Base-by-base conservation (phyloP, 2,329 filamentous ascomycete species). In the Fonsecaea erecta region DNA sequence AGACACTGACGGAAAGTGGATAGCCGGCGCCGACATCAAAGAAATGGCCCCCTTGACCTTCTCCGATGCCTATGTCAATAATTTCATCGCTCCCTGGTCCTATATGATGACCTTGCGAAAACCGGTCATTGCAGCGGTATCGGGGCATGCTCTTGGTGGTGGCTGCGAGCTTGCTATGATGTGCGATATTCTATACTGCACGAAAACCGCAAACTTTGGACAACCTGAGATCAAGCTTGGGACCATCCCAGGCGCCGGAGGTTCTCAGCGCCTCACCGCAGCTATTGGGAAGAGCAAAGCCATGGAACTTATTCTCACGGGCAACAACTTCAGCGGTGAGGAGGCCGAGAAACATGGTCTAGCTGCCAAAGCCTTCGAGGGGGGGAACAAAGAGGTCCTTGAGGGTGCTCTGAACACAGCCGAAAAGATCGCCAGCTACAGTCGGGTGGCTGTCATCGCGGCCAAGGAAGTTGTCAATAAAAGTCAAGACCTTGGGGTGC, bases 381-480 rank as follows among this genome's bases (percentile, higher is more conserved):
- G 79, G 12, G 90, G 84, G 5, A 88, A 94, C 70, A 91, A 96
- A 71, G 89, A 90, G 75, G 83, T 97, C 74, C 88, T 98, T 75
- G 88, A 92, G 73, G 91, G 87, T 62, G 88, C 93, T 2, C 77
- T 97, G 66, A 87, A 89, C 75, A 94, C 92, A 18, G 95, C 95
- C 1, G 92, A 91, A 83, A 93, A 87, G 59, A 97, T 99, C 80
- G 93, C 95, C 0, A 82, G 90, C 0, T 92, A 95, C 79, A 93
- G 91, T 59, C 87, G 85, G 75, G 89, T 99, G n/a, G 91, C 94
- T 1, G 87, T 96, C 64, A 88, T 92, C 80, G 95, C 91, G 11
- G 90, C 87, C 63, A 99, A 99, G 84, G 95, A 99, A 83, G 94
- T 95, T n/a, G 94, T 99, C 62, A 97, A 98, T 78, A 98, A 97